phyloP scores from a whole-genome alignment of 306 rosid species.

The Oxytropis ochrocephala region DNA sequence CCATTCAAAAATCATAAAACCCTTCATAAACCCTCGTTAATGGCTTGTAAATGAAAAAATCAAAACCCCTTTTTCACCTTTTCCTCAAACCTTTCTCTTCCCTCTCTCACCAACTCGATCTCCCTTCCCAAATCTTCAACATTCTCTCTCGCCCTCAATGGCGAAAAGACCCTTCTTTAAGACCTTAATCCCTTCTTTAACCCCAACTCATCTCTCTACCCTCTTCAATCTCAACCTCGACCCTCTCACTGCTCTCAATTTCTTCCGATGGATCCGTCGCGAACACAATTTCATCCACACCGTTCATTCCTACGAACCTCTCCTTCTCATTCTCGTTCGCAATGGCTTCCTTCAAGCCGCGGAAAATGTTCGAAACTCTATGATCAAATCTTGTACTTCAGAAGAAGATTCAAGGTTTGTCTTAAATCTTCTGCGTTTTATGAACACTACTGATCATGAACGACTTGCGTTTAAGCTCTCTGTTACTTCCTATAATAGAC shows the following conservation, averaged over 20 bases:
- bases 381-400: slow-evolving; percentile 51
- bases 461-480: slow-evolving; percentile 39
- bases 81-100: slow-evolving; percentile 34
- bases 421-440: slow-evolving; percentile 35
- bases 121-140: slow-evolving; percentile 44
- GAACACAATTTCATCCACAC: slow-evolving; percentile 44
- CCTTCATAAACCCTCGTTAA: not conserved
- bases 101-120: slow-evolving; percentile 21
- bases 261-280: slow-evolving; percentile 58
- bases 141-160: slow-evolving; percentile 59
- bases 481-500: slow-evolving; percentile 55
- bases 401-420: slow-evolving; percentile 34
- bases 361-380: slow-evolving; percentile 52
- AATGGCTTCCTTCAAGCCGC: slow-evolving; percentile 39
- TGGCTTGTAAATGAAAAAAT: slow-evolving; percentile 40
- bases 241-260: slow-evolving; percentile 56
- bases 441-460: slow-evolving; percentile 25
- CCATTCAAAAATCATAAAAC: not conserved
- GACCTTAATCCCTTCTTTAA: slow-evolving; percentile 39
- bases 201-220: slow-evolving; percentile 48
- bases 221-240: slow-evolving; percentile 48
- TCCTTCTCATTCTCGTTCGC: slow-evolving; percentile 55
- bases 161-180: slow-evolving; percentile 50
- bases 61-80: slow-evolving; percentile 22
- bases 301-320: slow-evolving; percentile 38